phyloP scores from a whole-genome alignment of 2,329 filamentous ascomycete species.

The Torrubiellomyces zombiae region DNA sequence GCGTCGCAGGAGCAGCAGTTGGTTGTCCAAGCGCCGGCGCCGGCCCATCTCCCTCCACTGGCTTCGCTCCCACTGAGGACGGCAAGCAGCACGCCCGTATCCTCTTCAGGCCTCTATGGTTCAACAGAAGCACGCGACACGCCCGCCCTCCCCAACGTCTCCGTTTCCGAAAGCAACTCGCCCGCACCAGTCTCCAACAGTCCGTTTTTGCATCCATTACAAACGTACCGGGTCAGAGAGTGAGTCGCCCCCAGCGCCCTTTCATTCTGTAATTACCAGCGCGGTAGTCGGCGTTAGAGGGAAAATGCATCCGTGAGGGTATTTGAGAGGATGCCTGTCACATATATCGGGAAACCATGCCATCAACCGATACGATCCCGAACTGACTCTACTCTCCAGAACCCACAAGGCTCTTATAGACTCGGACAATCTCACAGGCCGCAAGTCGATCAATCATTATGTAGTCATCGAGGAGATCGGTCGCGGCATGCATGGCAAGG shows the following conservation, averaged over 20 bases:
- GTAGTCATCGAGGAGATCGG: constrained; percentile 94
- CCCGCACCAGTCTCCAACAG: constrained; percentile 32
- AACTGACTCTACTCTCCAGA: constrained; percentile 24
- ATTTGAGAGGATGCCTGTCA: too few species aligned
- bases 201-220: constrained; percentile 53
- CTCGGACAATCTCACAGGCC: constrained; percentile 71
- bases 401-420: constrained; percentile 88
- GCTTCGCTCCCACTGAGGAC: constrained; percentile 28
- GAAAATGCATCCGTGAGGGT: too few species aligned
- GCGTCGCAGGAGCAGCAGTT: constrained; percentile 3
- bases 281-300: too few species aligned
- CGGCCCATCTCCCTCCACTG: constrained; percentile 17
- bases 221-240: constrained; percentile 62
- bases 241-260: constrained; percentile 26
- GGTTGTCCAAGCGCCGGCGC: constrained; percentile 9
- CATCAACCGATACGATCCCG: too few species aligned
- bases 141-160: constrained; percentile 19
- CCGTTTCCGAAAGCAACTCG: constrained; percentile 36
- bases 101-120: constrained; percentile 46
- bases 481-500: constrained; percentile 90
- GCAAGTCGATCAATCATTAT: constrained; percentile 96
- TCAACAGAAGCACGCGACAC: constrained; percentile 27
- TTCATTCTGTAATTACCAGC: constrained; percentile 2
- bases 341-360: too few species aligned
- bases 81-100: constrained; percentile 38